A percentile compares a stretch with the other conserved stretches of the same genome.
These are phyloP conservation scores for Fonsecaea pedrosoi DNA, from an alignment of 2,329 filamentous ascomycete species.

Conservation along the genomic window DNA sequence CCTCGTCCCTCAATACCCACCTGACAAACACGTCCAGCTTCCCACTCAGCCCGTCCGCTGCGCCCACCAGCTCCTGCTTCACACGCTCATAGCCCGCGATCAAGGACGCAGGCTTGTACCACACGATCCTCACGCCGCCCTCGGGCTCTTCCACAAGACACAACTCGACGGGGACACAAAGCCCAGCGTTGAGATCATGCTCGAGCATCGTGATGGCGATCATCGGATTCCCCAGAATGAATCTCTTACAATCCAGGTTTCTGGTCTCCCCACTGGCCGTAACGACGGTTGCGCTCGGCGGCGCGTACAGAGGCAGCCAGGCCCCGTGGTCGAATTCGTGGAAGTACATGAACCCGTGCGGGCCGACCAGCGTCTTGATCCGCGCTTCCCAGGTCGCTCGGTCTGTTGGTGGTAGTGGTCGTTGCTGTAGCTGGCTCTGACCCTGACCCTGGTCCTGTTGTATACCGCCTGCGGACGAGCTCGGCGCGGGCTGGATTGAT, in stretches of 20 bases:
- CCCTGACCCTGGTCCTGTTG: not conserved
- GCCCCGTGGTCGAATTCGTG: conserved; percentile 27
- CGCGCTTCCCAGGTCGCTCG: conserved; percentile 11
- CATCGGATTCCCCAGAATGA: conserved; percentile 31
- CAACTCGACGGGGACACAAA: conserved; percentile 30
- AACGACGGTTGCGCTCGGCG: conserved; percentile 14
- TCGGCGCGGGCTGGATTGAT: conserved; percentile 19
- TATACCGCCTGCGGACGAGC: not conserved
- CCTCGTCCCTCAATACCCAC: conserved; percentile 25
- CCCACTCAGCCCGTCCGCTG: conserved; percentile 21
- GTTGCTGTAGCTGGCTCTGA: not conserved
- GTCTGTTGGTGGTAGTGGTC: conserved; percentile 4
- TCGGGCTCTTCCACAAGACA: conserved; percentile 27
- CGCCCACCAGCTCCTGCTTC: conserved; percentile 24
- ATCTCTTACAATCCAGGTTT: conserved; percentile 18
- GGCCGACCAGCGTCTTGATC: conserved; percentile 19
- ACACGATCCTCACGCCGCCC: conserved; percentile 22
- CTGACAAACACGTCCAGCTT: conserved; percentile 24
- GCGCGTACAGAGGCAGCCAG: conserved; percentile 25
- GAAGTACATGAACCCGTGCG: conserved; percentile 34
- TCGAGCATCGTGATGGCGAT: conserved; percentile 29
- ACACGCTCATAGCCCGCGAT: conserved; percentile 28
- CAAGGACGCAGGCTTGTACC: conserved; percentile 23
- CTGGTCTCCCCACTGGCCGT: conserved; percentile 11
- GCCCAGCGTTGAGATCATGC: conserved; percentile 28